phyloP scores from a whole-genome alignment of 257 asterid genomes.

The Nicotiana obtusifolia region DNA sequence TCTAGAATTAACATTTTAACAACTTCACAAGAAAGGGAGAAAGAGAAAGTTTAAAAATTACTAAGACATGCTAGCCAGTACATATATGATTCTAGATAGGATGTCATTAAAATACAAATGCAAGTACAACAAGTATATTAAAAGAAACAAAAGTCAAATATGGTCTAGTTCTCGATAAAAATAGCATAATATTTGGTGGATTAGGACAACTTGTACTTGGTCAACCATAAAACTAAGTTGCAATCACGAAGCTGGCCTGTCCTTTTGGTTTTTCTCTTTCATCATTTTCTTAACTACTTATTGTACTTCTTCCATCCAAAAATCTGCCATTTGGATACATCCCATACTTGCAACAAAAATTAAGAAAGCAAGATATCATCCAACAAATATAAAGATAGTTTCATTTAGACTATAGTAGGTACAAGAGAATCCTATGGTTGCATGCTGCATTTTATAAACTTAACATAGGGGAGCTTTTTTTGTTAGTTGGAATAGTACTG shows the following conservation, averaged over 20 bases:
- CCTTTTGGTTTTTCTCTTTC: neutral
- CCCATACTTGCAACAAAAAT: neutral
- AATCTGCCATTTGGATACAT: conserved; percentile 43
- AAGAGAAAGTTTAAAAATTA: neutral
- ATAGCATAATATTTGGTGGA: neutral
- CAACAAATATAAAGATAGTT: neutral
- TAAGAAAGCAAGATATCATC: neutral
- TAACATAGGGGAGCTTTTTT: neutral
- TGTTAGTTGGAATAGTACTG: neutral
- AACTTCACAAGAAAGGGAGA: neutral
- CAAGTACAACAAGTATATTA: neutral
- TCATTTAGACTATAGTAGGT: neutral
- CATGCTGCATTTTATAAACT: conserved; percentile 1
- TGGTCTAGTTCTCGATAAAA: conserved; percentile 18
- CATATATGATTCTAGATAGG: conserved; percentile 4
- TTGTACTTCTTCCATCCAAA: neutral
- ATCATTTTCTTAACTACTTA: neutral
- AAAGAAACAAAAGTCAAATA: conserved; percentile 30
- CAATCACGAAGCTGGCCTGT: conserved; percentile 45
- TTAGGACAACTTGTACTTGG: conserved; percentile 10
- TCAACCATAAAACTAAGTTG: conserved; percentile 35
- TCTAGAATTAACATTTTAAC: neutral
- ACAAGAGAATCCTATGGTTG: conserved; percentile 11
- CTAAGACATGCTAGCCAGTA: conserved; percentile 37
- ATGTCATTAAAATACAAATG: neutral